Base-by-base conservation (phyloP, 2,329 filamentous ascomycete species). In the Claviceps cyperi region DNA sequence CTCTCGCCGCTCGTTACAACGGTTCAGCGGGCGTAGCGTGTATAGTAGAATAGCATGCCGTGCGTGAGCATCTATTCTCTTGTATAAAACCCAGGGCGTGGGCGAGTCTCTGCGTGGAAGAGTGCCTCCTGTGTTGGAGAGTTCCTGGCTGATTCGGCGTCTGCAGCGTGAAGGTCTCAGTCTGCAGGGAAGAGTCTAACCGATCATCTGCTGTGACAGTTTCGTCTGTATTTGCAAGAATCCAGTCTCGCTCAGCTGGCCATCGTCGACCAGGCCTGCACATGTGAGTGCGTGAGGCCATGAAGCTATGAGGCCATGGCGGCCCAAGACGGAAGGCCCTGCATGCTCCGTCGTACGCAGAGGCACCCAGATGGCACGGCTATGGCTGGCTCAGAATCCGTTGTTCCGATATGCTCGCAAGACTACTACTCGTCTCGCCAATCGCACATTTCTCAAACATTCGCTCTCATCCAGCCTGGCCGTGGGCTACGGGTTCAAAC, bases 1-100 rank as follows among this genome's bases (percentile, higher is more conserved):
- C 43, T 48, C 48, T 50, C 40, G 51, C 46, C 48, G 40, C 45
- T 51, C 17, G 50, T 51, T 36, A 32, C 28, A 9, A 32, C 28
- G 28, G 28, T 32, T 32, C 44, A 45, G 36, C 35, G 22, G 19
- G 47, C 41, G 19, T 15, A 21, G 32, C 32, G 24, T 48, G 32
- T 35, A 32, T 35, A 24, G 24, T 24, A 41, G 22, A 44, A 46
- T 41, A 32, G 46, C 46, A 28, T 28, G 32, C 40, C 22, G 46
- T 41, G 49, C 28, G 45, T 32, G 36, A 35, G 32, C 41, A 38
- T 51, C 46, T 43, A n/a, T 48, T 36, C 41, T 44, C 39, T 17
- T 44, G 28, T 32, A 32, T 32, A 32, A 32, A 11, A 32, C 9
- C 19, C 2, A 22, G 15, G n/a, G n/a, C 44, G 47, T 45, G 32